Evolutionary conservation across 306 rosid genomes (phyloP).

Genomic region (Quercus suber): DNA sequence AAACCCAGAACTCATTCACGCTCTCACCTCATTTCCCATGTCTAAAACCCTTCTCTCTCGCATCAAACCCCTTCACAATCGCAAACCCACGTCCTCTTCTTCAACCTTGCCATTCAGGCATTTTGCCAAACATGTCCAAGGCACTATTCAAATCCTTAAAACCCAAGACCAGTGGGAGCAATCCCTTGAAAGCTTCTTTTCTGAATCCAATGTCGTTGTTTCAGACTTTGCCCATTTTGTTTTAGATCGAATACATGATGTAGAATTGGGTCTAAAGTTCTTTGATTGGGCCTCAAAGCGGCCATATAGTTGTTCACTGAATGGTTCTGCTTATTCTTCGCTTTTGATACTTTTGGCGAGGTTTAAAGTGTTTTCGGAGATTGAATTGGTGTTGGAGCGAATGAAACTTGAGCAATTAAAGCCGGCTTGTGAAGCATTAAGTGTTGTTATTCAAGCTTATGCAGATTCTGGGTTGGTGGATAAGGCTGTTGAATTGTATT

Average conservation of each 20-base stretch:
- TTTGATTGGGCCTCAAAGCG: slow-evolving; percentile 62
- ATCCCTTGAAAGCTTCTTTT: slow-evolving; percentile 50
- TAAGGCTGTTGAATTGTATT: slow-evolving; percentile 49
- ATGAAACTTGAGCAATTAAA: slow-evolving; percentile 40
- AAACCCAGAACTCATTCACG: neutral
- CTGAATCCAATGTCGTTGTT: slow-evolving; percentile 41
- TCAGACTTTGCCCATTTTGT: slow-evolving; percentile 76
- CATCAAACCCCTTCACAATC: slow-evolving; percentile 51
- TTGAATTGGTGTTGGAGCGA: slow-evolving; percentile 38
- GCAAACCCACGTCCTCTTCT: slow-evolving; percentile 20
- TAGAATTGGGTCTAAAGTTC: slow-evolving; percentile 63
- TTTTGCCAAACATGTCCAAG: slow-evolving; percentile 37
- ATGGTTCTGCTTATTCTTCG: slow-evolving; percentile 57
- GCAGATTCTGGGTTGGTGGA: slow-evolving; percentile 55
- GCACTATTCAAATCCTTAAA: slow-evolving; percentile 53
- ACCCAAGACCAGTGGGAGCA: slow-evolving; percentile 49
- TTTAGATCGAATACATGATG: slow-evolving; percentile 53
- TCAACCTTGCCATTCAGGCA: slow-evolving; percentile 21
- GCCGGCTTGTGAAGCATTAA: slow-evolving; percentile 56
- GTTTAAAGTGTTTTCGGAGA: slow-evolving; percentile 53
- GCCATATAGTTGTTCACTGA: slow-evolving; percentile 42
- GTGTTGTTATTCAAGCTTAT: slow-evolving; percentile 42
- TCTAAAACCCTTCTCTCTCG: slow-evolving; percentile 67
- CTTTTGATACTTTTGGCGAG: slow-evolving; percentile 60
- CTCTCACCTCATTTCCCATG: slow-evolving; percentile 28